Evolutionary conservation across 2,329 filamentous ascomycete genomes (phyloP).

Genomic region (Penicillium brasilianum): DNA sequence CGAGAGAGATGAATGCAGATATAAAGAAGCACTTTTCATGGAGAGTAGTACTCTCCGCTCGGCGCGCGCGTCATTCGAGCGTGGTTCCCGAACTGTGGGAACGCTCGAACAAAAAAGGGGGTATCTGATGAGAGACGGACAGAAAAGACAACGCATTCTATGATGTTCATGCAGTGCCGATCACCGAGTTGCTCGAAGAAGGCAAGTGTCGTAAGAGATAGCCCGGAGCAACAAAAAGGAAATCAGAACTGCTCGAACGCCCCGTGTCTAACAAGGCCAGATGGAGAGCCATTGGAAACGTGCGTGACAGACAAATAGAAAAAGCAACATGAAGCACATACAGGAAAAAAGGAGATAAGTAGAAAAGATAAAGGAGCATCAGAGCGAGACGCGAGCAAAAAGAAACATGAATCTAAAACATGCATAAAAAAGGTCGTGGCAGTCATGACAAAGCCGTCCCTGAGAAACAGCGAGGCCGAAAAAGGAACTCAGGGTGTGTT

Average conservation of each 20-base stretch:
- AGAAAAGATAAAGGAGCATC: conserved; percentile 15
- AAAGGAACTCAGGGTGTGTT: conserved; percentile 41
- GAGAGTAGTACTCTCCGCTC: conserved; percentile 41
- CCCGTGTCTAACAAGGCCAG: conserved; percentile 43
- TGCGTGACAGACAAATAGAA: conserved; percentile 28
- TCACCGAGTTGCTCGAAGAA: conserved; percentile 37
- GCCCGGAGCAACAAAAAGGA: conserved; percentile 37
- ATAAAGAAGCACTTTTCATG: conserved; percentile 46
- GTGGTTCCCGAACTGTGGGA: conserved; percentile 37
- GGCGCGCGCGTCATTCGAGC: conserved; percentile 47
- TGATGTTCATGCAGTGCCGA: conserved; percentile 54
- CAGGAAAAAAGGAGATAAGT: conserved; percentile 30
- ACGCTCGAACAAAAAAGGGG: conserved; percentile 50
- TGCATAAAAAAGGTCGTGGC: conserved; percentile 47
- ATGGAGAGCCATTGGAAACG: conserved; percentile 37
- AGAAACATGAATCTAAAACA: conserved; percentile 33
- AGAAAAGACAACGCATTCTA: conserved; percentile 59
- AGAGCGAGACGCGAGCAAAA: conserved; percentile 27
- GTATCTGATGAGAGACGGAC: conserved; percentile 55
- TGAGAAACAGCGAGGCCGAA: conserved; percentile 36
- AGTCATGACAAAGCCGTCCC: conserved; percentile 53
- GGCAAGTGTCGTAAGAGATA: conserved; percentile 26
- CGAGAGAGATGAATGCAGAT: conserved; percentile 45
- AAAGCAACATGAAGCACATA: conserved; percentile 34
- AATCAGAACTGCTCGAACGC: conserved; percentile 47